Evolutionary conservation across 345 rosid genomes (phyloP).

Genomic region (Garcia nutans): DNA sequence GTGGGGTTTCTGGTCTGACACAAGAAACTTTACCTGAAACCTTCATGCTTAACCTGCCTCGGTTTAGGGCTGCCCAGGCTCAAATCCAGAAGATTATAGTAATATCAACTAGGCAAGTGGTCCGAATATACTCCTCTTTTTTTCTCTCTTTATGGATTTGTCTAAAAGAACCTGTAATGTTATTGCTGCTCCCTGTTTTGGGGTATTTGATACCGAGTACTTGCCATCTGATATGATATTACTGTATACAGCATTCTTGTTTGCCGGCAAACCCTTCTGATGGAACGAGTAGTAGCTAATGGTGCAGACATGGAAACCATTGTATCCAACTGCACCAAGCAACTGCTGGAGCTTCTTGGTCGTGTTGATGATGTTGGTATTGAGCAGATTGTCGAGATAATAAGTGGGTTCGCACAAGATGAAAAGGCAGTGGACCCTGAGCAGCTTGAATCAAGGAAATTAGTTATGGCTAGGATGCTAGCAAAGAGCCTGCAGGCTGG

Average conservation of each 20-base stretch:
- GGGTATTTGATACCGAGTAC: background rate
- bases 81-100: slow-evolving; percentile 79
- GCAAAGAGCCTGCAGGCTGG: slow-evolving; percentile 76
- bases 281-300: slow-evolving; percentile 46
- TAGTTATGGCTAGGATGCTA: slow-evolving; percentile 58
- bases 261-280: slow-evolving; percentile 65
- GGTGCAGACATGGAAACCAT: slow-evolving; percentile 57
- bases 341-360: slow-evolving; percentile 53
- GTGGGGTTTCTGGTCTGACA: slow-evolving; percentile 56
- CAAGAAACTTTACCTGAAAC: slow-evolving; percentile 69
- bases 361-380: slow-evolving; percentile 47
- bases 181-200: background rate
- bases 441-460: slow-evolving; percentile 46
- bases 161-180: background rate
- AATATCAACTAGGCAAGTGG: slow-evolving; percentile 58
- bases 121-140: background rate
- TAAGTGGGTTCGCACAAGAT: slow-evolving; percentile 38
- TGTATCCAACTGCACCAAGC: slow-evolving; percentile 39
- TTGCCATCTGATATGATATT: background rate
- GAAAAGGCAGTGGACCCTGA: slow-evolving; percentile 20
- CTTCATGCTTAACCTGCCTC: slow-evolving; percentile 56
- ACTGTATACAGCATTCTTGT: slow-evolving; percentile 63
- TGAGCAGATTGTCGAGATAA: slow-evolving; percentile 53
- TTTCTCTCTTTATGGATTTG: background rate
- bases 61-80: slow-evolving; percentile 71